Percentiles rank a stretch among this genome's conserved stretches.
Evolutionary conservation across 306 rosid genomes (phyloP).

Genomic region (Mucuna pruriens): DNA sequence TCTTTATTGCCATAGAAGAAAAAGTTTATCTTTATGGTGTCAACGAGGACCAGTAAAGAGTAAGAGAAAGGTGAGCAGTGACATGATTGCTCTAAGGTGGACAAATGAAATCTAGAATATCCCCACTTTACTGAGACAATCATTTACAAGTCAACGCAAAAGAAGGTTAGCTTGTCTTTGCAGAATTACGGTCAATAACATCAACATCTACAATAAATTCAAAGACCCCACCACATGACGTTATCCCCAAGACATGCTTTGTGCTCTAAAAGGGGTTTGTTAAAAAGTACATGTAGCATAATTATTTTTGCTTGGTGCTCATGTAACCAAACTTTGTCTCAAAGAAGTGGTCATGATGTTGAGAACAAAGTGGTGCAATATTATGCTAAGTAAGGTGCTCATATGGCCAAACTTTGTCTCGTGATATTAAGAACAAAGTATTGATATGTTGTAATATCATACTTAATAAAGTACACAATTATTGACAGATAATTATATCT

Average conservation of each 20-base stretch:
- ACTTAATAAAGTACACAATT: background rate
- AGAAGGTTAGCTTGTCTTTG: conserved; percentile 29
- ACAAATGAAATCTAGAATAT: conserved; percentile 41
- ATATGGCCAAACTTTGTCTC: conserved; percentile 24
- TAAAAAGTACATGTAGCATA: conserved; percentile 21
- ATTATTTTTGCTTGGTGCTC: conserved; percentile 32
- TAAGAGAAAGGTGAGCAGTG: background rate
- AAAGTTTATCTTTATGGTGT: conserved; percentile 25
- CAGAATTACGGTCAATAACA: conserved; percentile 34
- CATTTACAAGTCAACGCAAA: conserved; percentile 33
- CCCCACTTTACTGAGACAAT: conserved; percentile 43
- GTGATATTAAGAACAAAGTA: conserved; percentile 9
- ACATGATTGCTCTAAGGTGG: conserved; percentile 31
- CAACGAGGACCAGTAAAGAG: background rate
- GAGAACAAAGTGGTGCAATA: background rate
- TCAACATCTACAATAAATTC: conserved; percentile 37
- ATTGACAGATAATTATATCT: background rate
- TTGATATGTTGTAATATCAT: background rate
- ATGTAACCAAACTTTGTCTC: background rate
- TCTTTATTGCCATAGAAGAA: conserved; percentile 17
- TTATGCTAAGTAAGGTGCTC: background rate
- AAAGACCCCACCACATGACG: conserved; percentile 42
- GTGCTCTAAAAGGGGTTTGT: conserved; percentile 33
- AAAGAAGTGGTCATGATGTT: background rate
- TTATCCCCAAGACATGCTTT: conserved; percentile 30